Evolutionary conservation across 148 eudicot species (phyloP).

Genomic region (Nepenthes mirabilis): DNA sequence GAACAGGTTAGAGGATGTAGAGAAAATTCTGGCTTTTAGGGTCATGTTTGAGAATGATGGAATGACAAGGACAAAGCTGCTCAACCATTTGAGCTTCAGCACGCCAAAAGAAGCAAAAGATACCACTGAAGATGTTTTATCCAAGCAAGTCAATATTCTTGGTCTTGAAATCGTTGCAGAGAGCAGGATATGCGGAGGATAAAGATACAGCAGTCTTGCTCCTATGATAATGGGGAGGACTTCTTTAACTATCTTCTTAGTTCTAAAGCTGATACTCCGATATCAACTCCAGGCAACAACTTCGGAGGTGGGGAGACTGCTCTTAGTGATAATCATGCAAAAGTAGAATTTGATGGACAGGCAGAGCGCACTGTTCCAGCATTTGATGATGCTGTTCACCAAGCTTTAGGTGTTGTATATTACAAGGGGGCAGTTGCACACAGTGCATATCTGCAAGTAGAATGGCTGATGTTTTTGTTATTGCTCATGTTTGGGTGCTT

Average conservation of each 20-base stretch:
- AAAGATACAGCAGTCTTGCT: constrained; percentile 27
- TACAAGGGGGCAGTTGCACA: constrained; percentile 84
- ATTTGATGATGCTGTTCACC: constrained; percentile 84
- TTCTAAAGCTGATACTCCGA: constrained; percentile 88
- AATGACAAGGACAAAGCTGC: constrained; percentile 79
- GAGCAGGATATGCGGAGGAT: constrained; percentile 21
- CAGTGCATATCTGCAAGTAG: constrained; percentile 72
- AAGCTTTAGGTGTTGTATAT: constrained; percentile 91
- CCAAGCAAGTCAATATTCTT: constrained; percentile 52
- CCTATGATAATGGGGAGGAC: constrained; percentile 74
- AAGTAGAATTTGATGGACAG: constrained; percentile 32
- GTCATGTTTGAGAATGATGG: constrained; percentile 99
- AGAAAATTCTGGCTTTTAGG: constrained; percentile 93
- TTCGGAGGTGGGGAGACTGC: constrained; percentile 33
- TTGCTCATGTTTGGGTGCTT: constrained; percentile 81
- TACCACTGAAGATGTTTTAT: constrained; percentile 34
- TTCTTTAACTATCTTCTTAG: constrained; percentile 94
- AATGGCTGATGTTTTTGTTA: constrained; percentile 95
- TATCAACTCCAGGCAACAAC: constrained; percentile 40
- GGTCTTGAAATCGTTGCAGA: constrained; percentile 34
- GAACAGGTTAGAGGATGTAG: constrained; percentile 66
- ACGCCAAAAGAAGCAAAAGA: constrained; percentile 46
- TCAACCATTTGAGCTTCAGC: constrained; percentile 81
- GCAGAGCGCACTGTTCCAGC: constrained; percentile 62
- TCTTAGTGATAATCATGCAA: constrained; percentile 32